Percentiles rank a stretch among this genome's conserved stretches.
Conservation (phyloP, 805 yeast species). For the Diddensiella santjacobensis region DNA sequence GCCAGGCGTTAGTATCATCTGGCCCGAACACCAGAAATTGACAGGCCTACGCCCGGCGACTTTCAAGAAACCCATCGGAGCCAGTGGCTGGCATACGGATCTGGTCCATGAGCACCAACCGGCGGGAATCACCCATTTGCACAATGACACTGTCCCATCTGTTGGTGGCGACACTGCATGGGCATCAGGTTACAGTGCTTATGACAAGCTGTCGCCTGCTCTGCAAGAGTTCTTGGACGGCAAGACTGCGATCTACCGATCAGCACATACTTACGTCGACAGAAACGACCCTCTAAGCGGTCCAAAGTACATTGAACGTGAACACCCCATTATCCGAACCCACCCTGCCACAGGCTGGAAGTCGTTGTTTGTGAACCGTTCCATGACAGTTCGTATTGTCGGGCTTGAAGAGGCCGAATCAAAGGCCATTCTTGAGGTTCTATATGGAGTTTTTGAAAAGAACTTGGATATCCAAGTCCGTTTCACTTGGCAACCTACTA, state of each 20-base stretch:
- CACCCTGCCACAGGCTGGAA: conserved; percentile 67
- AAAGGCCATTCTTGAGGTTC: conserved; percentile 44
- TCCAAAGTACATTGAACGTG: conserved; percentile 35
- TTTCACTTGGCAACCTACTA: conserved; percentile 43
- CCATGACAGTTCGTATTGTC: conserved; percentile 48
- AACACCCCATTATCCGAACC: conserved; percentile 58
- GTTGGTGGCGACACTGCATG: conserved; percentile 55
- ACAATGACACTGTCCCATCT: conserved; percentile 47
- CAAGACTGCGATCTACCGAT: conserved; percentile 39
- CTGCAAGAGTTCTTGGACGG: conserved; percentile 46
- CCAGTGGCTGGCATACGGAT: conserved; percentile 49
- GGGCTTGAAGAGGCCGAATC: conserved; percentile 53
- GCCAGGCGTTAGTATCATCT: conserved; percentile 19
- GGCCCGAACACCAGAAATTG: conserved; percentile 34
- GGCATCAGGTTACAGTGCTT: conserved; percentile 52
- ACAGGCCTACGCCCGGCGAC: conserved; percentile 22
- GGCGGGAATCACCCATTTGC: conserved; percentile 53
- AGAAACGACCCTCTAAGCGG: conserved; percentile 44
- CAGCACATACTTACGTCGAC: conserved; percentile 43
- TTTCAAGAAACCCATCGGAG: conserved; percentile 26
- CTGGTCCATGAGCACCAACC: conserved; percentile 55
- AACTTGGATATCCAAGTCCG: conserved; percentile 51
- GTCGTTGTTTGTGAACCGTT: conserved; percentile 50
- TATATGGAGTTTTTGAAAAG: conserved; percentile 45
- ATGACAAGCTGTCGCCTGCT: conserved; percentile 49